A percentile compares a stretch with the other conserved stretches of the same genome.
These are phyloP conservation scores for Aegilops speltoides DNA, from an alignment of 176 grass and related monocot species.

Conservation along the genomic window DNA sequence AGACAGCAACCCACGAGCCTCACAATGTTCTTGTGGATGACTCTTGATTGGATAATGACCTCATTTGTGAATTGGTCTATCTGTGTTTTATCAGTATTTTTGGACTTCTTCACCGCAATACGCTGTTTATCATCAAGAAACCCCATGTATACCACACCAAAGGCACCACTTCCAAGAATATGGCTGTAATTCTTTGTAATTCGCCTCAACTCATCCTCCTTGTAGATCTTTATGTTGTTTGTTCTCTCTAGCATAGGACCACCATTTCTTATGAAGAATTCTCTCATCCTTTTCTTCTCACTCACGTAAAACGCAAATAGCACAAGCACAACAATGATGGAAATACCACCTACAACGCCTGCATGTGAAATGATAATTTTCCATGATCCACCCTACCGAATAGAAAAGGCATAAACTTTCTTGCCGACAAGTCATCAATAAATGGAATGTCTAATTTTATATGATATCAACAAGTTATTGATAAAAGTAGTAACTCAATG, in stretches of 20 bases:
- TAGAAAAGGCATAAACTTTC: too few species aligned
- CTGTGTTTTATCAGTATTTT: not conserved
- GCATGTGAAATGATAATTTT: not conserved
- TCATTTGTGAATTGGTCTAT: slow-evolving; percentile 46
- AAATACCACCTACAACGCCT: slow-evolving; percentile 22
- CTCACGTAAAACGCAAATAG: not conserved
- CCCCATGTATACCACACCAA: slow-evolving; percentile 37
- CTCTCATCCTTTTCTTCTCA: slow-evolving; percentile 11
- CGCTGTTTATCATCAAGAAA: slow-evolving; percentile 5
- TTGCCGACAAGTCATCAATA: too few species aligned
- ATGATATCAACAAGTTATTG: too few species aligned
- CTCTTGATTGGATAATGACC: slow-evolving; percentile 38
- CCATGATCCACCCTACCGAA: not conserved
- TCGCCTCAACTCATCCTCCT: not conserved
- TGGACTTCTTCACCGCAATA: slow-evolving; percentile 46
- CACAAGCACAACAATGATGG: not conserved
- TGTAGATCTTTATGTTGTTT: slow-evolving; percentile 11
- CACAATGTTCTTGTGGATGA: slow-evolving; percentile 2
- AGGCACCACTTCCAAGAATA: slow-evolving; percentile 9
- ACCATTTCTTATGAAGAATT: not conserved
- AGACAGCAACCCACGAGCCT: not conserved
- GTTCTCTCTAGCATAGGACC: not conserved
- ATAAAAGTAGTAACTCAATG: too few species aligned
- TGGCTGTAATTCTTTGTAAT: not conserved
- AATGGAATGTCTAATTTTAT: too few species aligned